Evolutionary conservation across 805 yeast species (phyloP).

Genomic region (Tanozyma kutaoensis): DNA sequence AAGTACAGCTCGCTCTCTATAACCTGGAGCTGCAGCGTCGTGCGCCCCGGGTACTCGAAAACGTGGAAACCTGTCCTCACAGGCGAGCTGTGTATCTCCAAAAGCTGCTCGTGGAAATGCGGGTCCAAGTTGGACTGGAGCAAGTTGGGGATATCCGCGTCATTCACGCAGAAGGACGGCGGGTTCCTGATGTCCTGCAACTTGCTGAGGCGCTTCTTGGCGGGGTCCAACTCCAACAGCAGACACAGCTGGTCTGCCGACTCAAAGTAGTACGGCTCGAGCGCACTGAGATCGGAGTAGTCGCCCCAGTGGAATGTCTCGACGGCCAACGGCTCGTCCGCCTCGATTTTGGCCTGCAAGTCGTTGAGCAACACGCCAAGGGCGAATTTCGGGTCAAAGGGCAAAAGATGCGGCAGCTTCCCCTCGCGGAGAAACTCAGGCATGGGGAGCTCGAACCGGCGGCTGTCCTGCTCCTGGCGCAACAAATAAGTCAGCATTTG

Average conservation of each 20-base stretch:
- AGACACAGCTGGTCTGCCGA: neutral
- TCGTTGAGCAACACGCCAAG: constrained; percentile 1
- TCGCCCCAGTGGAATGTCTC: constrained; percentile 2
- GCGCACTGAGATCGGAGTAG: constrained; percentile 1
- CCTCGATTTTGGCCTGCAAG: constrained; percentile 1
- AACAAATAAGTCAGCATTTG: too few species aligned
- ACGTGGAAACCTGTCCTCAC: constrained; percentile 25
- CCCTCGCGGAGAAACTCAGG: too few species aligned
- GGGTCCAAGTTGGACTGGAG: neutral
- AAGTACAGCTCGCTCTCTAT: constrained; percentile 26
- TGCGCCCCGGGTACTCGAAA: constrained; percentile 17
- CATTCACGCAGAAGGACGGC: neutral
- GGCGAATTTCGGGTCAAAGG: constrained; percentile 1
- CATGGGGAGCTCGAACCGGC: too few species aligned
- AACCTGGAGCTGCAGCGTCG: constrained; percentile 12
- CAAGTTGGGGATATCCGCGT: neutral
- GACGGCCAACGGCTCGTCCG: neutral
- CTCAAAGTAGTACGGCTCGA: neutral
- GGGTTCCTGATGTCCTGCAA: too few species aligned
- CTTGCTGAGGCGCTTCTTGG: neutral
- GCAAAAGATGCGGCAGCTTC: constrained; percentile 1
- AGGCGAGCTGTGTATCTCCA: constrained; percentile 1
- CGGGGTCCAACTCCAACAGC: neutral
- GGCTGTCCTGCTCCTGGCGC: too few species aligned
- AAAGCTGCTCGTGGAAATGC: constrained; percentile 1